Base-by-base conservation (phyloP, 768 basidiomycete species). In the Gloeopeniophorella convolvens region DNA sequence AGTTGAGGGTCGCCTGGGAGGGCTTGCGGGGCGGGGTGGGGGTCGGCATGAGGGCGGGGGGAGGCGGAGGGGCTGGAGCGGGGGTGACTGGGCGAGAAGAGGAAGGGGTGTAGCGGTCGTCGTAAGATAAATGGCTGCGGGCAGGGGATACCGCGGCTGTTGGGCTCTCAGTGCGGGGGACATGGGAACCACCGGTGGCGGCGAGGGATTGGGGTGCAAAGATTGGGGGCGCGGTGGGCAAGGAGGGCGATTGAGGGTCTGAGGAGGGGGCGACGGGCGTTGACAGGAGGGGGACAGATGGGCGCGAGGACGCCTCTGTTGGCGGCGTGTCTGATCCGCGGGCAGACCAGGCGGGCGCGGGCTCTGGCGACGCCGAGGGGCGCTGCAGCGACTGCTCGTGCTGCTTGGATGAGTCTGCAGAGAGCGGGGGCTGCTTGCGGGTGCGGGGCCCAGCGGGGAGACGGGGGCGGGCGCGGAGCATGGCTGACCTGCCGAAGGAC, bases 371-470 rank as follows among this genome's bases (percentile, higher is more conserved):
- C 18, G 20, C 40, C 32, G 1, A 5, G 28, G 21, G 18, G 18
- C 40, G 45, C 18, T 20, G 37, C 26, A 42, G 9, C 13, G 48
- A n/a, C 27, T 37, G 15, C 31, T 26, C 41, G 5, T 41, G 41
- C 20, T 35, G 44, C 32, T 43, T 48, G 31, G 46, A 20, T 26
- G 28, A 12, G 12, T 5, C 34, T 18, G 26, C 1, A 3, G 24
- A 2, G 3, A 33, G 44, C 2, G 27, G 18, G 1, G 52, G 32
- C 35, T 26, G 34, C 33, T 54, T 54, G 24, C 30, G 52, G 4
- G 46, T 54, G 32, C 52, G 42, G 1, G 52, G 52, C 8, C 52
- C 52, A 43, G 46, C 46, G 18, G 52, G 52, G 36, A 54, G 52
- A 5, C 52, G 52, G 44, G 52, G 52, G 1, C 52, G 52, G 34